phyloP scores from a whole-genome alignment of 176 grass and related monocot genomes.

The Lolium perenne region DNA sequence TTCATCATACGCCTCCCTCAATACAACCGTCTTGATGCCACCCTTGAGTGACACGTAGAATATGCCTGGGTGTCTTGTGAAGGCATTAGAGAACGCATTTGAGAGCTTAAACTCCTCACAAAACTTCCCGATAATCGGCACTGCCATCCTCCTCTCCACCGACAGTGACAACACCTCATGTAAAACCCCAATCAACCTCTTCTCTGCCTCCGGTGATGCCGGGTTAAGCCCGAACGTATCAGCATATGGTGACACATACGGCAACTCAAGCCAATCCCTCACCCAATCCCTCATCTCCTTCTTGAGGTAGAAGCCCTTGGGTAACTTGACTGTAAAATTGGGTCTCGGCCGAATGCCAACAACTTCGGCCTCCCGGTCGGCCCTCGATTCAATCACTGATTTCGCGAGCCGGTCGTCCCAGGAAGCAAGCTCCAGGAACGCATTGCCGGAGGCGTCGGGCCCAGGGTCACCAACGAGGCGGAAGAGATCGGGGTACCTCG shows the following conservation, averaged over 20 bases:
- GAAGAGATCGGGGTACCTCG: constrained; percentile 59
- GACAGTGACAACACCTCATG: constrained; percentile 84
- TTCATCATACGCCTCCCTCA: constrained; percentile 82
- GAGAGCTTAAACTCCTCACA: constrained; percentile 70
- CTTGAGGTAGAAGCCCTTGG: constrained; percentile 82
- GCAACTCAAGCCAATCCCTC: constrained; percentile 90
- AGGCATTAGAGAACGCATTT: constrained; percentile 74
- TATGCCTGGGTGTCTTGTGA: constrained; percentile 81
- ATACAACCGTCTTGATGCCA: constrained; percentile 79
- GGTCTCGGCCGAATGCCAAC: constrained; percentile 67
- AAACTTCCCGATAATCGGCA: constrained; percentile 84
- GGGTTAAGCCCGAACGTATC: constrained; percentile 52
- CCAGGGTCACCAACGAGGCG: constrained; percentile 57
- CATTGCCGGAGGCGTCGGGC: constrained; percentile 44
- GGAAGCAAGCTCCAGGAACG: constrained; percentile 66
- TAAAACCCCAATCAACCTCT: constrained; percentile 72
- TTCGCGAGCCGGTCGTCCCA: constrained; percentile 68
- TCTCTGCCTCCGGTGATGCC: constrained; percentile 67
- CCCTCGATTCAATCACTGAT: constrained; percentile 70
- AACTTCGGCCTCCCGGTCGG: constrained; percentile 67
- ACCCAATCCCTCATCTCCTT: constrained; percentile 91
- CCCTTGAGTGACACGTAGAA: constrained; percentile 93
- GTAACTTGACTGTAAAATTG: constrained; percentile 70
- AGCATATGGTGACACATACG: constrained; percentile 70
- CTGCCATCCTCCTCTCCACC: constrained; percentile 60